Evolutionary conservation across 106 monocot genomes (phyloP).

Genomic region (Dendrobium nobile): DNA sequence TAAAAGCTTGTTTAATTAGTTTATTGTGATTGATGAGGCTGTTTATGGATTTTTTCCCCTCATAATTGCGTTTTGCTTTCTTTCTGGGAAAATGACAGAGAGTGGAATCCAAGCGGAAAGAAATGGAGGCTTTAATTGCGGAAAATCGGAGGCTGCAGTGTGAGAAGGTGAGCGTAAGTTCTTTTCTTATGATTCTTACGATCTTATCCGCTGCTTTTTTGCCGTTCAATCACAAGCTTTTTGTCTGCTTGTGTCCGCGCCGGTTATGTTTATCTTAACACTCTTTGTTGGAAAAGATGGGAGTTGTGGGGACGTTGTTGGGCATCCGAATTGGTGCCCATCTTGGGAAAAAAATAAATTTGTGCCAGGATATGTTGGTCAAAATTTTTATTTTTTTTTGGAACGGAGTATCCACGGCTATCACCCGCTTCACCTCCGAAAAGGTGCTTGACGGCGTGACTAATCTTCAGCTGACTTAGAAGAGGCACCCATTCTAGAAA

Average conservation of each 20-base stretch:
- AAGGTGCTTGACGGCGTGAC: too few species aligned
- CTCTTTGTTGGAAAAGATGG: background rate
- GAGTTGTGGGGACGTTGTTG: background rate
- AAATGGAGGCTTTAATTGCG: background rate
- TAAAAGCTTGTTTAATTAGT: background rate
- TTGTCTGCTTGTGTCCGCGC: background rate
- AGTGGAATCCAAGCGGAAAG: constrained; percentile 1
- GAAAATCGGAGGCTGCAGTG: background rate
- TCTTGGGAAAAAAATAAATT: too few species aligned
- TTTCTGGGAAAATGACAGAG: background rate
- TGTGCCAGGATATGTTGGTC: too few species aligned
- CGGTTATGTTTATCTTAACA: background rate
- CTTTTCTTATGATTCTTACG: background rate
- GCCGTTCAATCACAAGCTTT: background rate
- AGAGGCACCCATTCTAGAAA: too few species aligned
- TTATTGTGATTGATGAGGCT: background rate
- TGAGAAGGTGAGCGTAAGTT: constrained; percentile 3
- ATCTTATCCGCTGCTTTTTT: background rate
- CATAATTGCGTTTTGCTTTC: background rate
- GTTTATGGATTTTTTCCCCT: background rate
- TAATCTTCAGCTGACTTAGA: too few species aligned
- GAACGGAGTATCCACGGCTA: too few species aligned
- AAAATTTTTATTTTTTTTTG: too few species aligned
- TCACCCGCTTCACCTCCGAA: too few species aligned
- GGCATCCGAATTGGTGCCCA: background rate